Base-by-base conservation (phyloP, 257 asterid species). In the Salvia hispanica region DNA sequence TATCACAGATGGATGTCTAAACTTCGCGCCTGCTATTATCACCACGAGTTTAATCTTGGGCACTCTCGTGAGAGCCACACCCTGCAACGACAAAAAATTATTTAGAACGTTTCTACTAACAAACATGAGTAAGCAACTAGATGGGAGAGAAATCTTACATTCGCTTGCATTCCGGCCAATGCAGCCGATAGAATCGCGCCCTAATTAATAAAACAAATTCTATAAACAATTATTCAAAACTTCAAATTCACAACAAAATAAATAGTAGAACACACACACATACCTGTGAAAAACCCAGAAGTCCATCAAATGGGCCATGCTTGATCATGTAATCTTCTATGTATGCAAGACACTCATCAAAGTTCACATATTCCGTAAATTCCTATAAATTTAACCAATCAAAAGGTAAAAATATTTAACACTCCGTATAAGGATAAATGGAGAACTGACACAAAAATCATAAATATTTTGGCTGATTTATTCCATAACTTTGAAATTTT, bases 251-350 rank as follows among this genome's bases (percentile, higher is more conserved):
- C 3, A 28, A 48, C 0, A 15, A 48, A 48, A 52, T 4, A 21
- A 21, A 21, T 21, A 21, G 25, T 21, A 21, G 25, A 2, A 14
- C 18, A 48, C 21, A 3, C 4, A 34, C 11, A 46, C 31, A 62
- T 62, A 85, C 99, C 97, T 90, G 99, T 10, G 99, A 93, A 72
- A 93, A 93, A 48, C 97, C 99, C 73, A 93, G 92, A 76, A 90
- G 95, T 25, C 99, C 99, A 72, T 93, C 99, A 73, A 90, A 79
- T 2, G 96, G 97, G 1, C 95, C 97, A 50, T 81, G 74, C 43
- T 85, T 79, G 6, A 90, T 74, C 83, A 93, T 81, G 79, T 39
- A 85, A 28, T 86, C 88, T 81, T 93, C 95, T 31, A 93, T 86
- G 62, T 77, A 90, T 42, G 84, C 85, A 75, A 93, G 85, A 62